Evolutionary conservation across 1,284 basidiomycete species (phyloP).

Genomic region (Leccinum huronense): DNA sequence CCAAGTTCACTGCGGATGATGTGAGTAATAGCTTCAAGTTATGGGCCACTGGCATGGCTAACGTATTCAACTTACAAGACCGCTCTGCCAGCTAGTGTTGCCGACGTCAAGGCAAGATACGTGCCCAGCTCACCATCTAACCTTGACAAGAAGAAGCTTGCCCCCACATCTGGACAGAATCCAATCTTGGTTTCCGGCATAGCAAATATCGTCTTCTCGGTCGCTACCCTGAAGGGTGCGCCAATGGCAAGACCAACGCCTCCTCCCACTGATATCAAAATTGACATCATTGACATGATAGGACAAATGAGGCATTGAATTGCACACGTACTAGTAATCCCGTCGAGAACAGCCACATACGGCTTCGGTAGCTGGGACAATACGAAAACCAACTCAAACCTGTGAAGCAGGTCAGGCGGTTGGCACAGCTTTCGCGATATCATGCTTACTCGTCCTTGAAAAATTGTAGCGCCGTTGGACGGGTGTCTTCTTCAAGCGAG

Average conservation of each 20-base stretch:
- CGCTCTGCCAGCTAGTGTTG: slow-evolving; percentile 69
- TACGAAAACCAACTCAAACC: slow-evolving; percentile 87
- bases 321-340: slow-evolving; percentile 75
- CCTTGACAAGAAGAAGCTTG: slow-evolving; percentile 84
- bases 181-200: slow-evolving; percentile 98
- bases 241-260: slow-evolving; percentile 90
- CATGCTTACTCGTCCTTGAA: slow-evolving; percentile 83
- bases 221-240: slow-evolving; percentile 90
- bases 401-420: slow-evolving; percentile 33
- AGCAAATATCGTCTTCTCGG: slow-evolving; percentile 89
- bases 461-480: slow-evolving; percentile 71
- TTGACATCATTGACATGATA: slow-evolving; percentile 27
- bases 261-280: slow-evolving; percentile 76
- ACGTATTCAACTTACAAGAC: slow-evolving; percentile 66
- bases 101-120: slow-evolving; percentile 90
- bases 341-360: slow-evolving; percentile 89
- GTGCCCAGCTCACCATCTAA: slow-evolving; percentile 92
- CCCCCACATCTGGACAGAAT: slow-evolving; percentile 89
- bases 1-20: slow-evolving; percentile 68
- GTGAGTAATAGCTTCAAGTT: slow-evolving; percentile 11
- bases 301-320: slow-evolving; percentile 12
- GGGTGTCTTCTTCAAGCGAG: slow-evolving; percentile 49
- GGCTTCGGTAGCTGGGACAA: slow-evolving; percentile 81
- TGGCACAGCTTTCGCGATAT: slow-evolving; percentile 6
- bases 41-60: slow-evolving; percentile 2